Evolutionary conservation across 2,329 filamentous ascomycete species (phyloP), one percentile per base, ranked within the genome.

Genomic region (Cladophialophora carrionii): DNA sequence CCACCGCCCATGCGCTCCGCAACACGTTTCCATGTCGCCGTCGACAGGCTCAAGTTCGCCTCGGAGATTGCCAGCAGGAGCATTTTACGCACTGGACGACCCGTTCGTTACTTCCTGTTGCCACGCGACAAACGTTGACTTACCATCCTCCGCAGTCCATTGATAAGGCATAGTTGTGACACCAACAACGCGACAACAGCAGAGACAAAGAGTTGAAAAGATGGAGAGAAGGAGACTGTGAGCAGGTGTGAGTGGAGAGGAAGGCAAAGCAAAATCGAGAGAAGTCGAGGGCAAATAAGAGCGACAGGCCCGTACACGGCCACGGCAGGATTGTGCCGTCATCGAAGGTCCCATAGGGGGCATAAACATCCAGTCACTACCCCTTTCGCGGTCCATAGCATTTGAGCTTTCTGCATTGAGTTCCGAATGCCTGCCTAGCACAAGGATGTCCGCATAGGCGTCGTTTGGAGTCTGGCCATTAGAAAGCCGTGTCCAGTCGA

Each of bases 1-100:
- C 64, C 68, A 31, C 54, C 68, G 20, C 70, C 69, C 10, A 72
- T 61, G 29, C 68, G 65, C 17, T 57, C 57, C 12, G 69, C 70
- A 64, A 72, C 69, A 10, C 65, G 29, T 32, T 68, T 69, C 69
- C 72, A 72, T 5, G 68, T 73, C 2, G 65, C 68, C 26, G 66
- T 57, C 3, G 68, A 70, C 4, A 65, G 68, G 46, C 59, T 65
- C 26, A 68, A 52, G 24, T 69, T 66, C 20, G 65, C 65, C 2
- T 58, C 57, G 1, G 65, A 67, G 12, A 69, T 69, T n/a, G 63
- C 65, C 22, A 66, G 41, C 17, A 69, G 57, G 20, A 69, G 65
- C 65, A 69, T 67, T n/a, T 54, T 65, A 5, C 68, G 65, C 57
- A 68, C 68, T 51, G 48, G 20, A 24, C 1, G 48, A 6, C 37